Percentiles rank a stretch among this genome's conserved stretches.
Conservation (phyloP, 495 filamentous ascomycete genomes). For the Penicillium antarcticum region DNA sequence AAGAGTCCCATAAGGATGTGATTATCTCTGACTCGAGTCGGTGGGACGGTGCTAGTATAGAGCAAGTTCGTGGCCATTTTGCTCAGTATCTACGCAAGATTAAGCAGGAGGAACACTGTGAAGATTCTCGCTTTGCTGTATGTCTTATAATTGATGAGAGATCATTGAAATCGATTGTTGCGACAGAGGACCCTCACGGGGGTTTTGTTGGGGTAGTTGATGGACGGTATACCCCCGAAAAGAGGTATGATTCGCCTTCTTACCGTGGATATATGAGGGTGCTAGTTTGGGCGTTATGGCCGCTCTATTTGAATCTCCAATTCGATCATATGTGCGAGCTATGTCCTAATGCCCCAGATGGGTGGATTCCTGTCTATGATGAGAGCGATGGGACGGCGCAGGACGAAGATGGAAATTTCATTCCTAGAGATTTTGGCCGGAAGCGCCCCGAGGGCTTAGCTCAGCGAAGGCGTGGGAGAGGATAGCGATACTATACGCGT, state of each 20-base stretch:
- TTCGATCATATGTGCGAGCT: neutral
- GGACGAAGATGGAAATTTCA: neutral
- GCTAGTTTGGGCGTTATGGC: neutral
- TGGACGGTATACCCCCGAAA: neutral
- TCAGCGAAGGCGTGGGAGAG: neutral
- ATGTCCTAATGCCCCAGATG: neutral
- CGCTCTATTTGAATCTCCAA: neutral
- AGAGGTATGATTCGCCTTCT: neutral
- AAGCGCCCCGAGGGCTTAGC: neutral
- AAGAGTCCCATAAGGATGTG: constrained; percentile 4
- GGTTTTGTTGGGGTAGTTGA: neutral
- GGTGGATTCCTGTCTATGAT: constrained; percentile 2
- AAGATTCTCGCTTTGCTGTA: neutral
- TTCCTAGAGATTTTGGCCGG: neutral
- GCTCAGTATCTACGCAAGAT: neutral
- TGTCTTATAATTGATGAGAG: neutral
- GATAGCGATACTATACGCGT: no score
- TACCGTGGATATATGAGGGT: constrained; percentile 3
- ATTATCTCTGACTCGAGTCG: neutral
- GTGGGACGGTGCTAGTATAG: neutral
- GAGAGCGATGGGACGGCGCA: neutral
- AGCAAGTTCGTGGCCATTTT: constrained; percentile 2
- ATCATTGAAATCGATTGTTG: neutral
- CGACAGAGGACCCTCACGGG: neutral
- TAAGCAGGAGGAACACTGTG: neutral